Conservation (phyloP, 2,329 filamentous ascomycete species). For the Zymoseptoria tritici region DNA sequence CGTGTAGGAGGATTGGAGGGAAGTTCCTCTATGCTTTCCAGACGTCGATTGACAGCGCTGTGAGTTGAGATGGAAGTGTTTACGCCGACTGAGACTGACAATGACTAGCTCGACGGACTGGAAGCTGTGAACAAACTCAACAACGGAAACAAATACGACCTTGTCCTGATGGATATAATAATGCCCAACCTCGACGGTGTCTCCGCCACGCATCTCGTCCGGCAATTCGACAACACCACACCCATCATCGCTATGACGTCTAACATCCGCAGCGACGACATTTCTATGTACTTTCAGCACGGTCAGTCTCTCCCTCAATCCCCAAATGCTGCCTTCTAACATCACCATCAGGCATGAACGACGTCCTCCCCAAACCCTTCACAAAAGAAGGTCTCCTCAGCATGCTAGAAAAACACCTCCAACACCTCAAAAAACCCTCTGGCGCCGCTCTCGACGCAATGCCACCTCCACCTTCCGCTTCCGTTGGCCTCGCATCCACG, state of each 20-base stretch:
- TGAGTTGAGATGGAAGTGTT: conserved; percentile 34
- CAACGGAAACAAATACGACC: conserved; percentile 55
- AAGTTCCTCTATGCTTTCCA: conserved; percentile 61
- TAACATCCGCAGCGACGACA: conserved; percentile 93
- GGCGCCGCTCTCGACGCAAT: conserved; percentile 35
- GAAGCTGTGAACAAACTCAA: conserved; percentile 86
- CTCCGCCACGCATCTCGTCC: conserved; percentile 86
- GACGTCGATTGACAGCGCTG: conserved; percentile 56
- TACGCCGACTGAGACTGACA: conserved; percentile 24
- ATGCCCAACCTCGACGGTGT: conserved; percentile 96
- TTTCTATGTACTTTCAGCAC: conserved; percentile 93
- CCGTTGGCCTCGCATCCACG: conserved; percentile 38
- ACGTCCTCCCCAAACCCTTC: conserved; percentile 93
- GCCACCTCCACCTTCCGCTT: conserved; percentile 35
- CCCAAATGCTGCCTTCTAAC: not conserved
- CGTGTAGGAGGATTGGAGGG: conserved; percentile 58
- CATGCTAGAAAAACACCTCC: conserved; percentile 79
- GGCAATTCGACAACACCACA: conserved; percentile 70
- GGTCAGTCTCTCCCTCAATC: conserved; percentile 51
- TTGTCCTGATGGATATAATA: conserved; percentile 61
- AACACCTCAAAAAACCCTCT: conserved; percentile 62
- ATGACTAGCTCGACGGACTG: conserved; percentile 65
- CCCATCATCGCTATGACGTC: conserved; percentile 99
- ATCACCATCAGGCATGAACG: conserved; percentile 72
- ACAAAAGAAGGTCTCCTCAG: conserved; percentile 74